phyloP scores from a whole-genome alignment of 2,329 filamentous ascomycete genomes.

The Alternaria alternata region DNA sequence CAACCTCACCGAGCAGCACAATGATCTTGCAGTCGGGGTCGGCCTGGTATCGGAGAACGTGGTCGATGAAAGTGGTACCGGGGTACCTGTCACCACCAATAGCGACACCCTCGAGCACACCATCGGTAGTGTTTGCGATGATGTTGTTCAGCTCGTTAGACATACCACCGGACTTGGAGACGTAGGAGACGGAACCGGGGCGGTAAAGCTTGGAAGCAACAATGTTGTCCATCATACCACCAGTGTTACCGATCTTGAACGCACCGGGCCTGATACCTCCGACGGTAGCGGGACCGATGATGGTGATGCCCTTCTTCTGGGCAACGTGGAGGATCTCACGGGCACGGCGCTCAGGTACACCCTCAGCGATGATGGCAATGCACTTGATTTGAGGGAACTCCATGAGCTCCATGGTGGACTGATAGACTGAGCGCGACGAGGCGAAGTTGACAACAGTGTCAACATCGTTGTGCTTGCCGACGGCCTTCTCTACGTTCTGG shows the following conservation, averaged over 20 bases:
- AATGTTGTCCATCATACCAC: conserved; percentile 99
- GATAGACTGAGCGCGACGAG: conserved; percentile 97
- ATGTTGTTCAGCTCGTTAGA: conserved; percentile 99
- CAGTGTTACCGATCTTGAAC: conserved; percentile 99
- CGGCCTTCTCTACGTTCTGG: conserved; percentile 90
- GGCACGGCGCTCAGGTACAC: conserved; percentile 96
- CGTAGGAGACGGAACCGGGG: conserved; percentile 97
- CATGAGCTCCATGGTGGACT: conserved; percentile 98
- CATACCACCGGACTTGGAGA: conserved; percentile 99
- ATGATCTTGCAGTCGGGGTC: conserved; percentile 99
- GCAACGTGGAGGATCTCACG: conserved; percentile 97
- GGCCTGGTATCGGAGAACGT: conserved; percentile 93
- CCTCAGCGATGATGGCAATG: conserved; percentile 99
- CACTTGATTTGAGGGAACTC: conserved; percentile 95
- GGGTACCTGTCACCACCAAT: conserved; percentile 99
- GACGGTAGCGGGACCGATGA: conserved; percentile 97
- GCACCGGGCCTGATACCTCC: conserved; percentile 99
- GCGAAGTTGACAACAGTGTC: conserved; percentile 99
- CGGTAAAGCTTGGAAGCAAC: conserved; percentile 99
- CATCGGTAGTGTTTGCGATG: conserved; percentile 92
- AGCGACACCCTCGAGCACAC: conserved; percentile 98
- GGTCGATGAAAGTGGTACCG: conserved; percentile 98
- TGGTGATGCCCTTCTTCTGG: conserved; percentile 98
- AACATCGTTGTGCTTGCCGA: conserved; percentile 95
- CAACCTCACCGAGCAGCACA: conserved; percentile 93